Evolutionary conservation across 768 basidiomycete genomes (phyloP).

Genomic region (Albatrellus ellisii): DNA sequence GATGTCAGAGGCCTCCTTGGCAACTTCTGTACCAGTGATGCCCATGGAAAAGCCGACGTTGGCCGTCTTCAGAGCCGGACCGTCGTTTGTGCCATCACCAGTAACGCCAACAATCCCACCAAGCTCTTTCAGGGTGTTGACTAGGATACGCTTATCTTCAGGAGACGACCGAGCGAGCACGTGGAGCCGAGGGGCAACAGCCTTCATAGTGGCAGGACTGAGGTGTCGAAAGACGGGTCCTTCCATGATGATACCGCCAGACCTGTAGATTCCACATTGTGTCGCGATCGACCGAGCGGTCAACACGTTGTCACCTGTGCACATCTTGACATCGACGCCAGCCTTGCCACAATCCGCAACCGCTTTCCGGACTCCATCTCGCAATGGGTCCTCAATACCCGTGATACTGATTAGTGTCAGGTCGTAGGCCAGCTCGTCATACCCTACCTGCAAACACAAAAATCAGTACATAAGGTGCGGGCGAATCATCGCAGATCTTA

Average conservation of each 20-base stretch:
- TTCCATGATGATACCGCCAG: slow-evolving; percentile 96
- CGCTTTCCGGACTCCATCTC: slow-evolving; percentile 79
- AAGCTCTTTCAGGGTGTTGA: slow-evolving; percentile 72
- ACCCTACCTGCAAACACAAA: slow-evolving; percentile 37
- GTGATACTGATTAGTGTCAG: slow-evolving; percentile 81
- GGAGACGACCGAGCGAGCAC: slow-evolving; percentile 96
- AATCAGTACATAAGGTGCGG: not conserved
- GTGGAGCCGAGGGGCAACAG: slow-evolving; percentile 84
- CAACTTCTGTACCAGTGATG: slow-evolving; percentile 93
- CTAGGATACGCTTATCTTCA: slow-evolving; percentile 91
- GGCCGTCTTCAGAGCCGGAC: slow-evolving; percentile 89
- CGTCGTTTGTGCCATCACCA: slow-evolving; percentile 97
- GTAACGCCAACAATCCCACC: slow-evolving; percentile 94
- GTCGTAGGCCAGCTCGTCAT: slow-evolving; percentile 51
- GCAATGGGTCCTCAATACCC: slow-evolving; percentile 94
- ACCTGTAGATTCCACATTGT: slow-evolving; percentile 91
- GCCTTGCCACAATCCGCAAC: slow-evolving; percentile 80
- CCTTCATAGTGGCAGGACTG: slow-evolving; percentile 51
- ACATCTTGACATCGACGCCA: slow-evolving; percentile 95
- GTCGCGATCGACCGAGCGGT: slow-evolving; percentile 92
- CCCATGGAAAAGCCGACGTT: slow-evolving; percentile 98
- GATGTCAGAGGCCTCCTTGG: slow-evolving; percentile 98
- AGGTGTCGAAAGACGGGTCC: slow-evolving; percentile 87
- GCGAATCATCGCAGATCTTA: slow-evolving; percentile 27
- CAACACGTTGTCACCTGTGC: slow-evolving; percentile 94